Base-by-base conservation (phyloP, 2,329 filamentous ascomycete species). In the Penicillium vulpinum region DNA sequence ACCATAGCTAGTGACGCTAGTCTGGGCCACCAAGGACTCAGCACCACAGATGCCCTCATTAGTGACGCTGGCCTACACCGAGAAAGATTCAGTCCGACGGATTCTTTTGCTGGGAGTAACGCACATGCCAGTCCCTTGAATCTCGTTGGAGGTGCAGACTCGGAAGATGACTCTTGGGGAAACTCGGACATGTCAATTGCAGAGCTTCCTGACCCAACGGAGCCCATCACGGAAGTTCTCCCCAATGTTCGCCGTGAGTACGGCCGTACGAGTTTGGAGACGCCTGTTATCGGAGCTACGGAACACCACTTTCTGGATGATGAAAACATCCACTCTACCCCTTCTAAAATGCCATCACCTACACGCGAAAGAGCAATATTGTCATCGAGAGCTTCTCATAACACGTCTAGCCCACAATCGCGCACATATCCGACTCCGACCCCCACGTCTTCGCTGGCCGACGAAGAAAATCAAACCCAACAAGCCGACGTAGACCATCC, bases 361-460 rank as follows among this genome's bases (percentile, higher is more conserved):
- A 60, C 60, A 8, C 66, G 66, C 47, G 65, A 67, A 49, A 59
- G 59, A 49, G 61, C 59, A 41, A 64, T 57, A 10, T 54, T 64
- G 16, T 75, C 73, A 26, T 66, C 70, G 5, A 65, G 71, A 46
- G 74, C 75, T 51, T 70, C 67, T 45, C 64, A 70, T 36, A 60
- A 72, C 51, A 71, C 70, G 15, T 68, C 70, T 21, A 70, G 64
- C 29, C 73, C 74, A 15, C 66, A 68, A 45, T 67, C 67, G 48
- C 71, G 70, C 47, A 66, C 63, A n/a, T 77, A 78, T 55, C 75
- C 75, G 13, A 74, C 72, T 11, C 74, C 75, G 10, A 73, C 72
- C 2, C 75, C 64, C 18, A 65, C 74, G 15, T 76, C 75, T 28
- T 77, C 75, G 35, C 66, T 73, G 53, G 59, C 66, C 43, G 75